phyloP scores from a whole-genome alignment of 1,284 basidiomycete genomes.

The Peniophora sp. region DNA sequence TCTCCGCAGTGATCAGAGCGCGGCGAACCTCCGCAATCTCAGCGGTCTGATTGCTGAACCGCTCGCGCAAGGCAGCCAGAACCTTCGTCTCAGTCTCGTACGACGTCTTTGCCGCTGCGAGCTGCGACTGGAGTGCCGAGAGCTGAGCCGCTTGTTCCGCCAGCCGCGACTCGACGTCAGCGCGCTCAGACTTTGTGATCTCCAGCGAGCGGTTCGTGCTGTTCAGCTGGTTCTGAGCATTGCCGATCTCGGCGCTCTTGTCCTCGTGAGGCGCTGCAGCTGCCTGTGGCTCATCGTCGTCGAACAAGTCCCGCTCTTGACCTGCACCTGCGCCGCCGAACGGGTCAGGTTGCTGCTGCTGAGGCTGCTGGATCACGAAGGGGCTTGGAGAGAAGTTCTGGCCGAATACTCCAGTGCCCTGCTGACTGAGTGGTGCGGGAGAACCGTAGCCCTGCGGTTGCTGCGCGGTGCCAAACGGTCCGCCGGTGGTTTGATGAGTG shows the following conservation, averaged over 20 bases:
- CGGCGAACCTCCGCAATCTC: conserved; percentile 74
- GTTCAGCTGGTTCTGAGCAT: conserved; percentile 74
- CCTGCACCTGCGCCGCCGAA: conserved; percentile 9
- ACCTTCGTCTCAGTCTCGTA: conserved; percentile 82
- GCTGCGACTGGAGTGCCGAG: conserved; percentile 66
- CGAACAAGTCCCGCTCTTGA: conserved; percentile 49
- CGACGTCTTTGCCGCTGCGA: conserved; percentile 68
- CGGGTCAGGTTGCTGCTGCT: conserved; percentile 6
- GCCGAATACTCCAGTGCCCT: background rate
- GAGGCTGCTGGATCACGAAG: background rate
- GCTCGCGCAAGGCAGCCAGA: conserved; percentile 67
- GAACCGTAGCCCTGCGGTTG: background rate
- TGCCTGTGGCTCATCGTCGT: conserved; percentile 61
- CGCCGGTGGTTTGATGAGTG: background rate
- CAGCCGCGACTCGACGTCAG: conserved; percentile 46
- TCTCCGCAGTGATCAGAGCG: conserved; percentile 86
- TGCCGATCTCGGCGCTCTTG: conserved; percentile 77
- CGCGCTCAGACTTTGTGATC: conserved; percentile 50
- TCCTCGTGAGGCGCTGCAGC: conserved; percentile 50
- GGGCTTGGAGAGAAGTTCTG: background rate
- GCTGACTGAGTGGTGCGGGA: background rate
- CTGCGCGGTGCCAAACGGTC: background rate
- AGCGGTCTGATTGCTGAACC: conserved; percentile 62
- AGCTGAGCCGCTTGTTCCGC: conserved; percentile 63
- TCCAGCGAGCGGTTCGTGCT: conserved; percentile 74